Conservation (phyloP, 352 stramenopile genomes). For the Globisporangium radiosum region DNA sequence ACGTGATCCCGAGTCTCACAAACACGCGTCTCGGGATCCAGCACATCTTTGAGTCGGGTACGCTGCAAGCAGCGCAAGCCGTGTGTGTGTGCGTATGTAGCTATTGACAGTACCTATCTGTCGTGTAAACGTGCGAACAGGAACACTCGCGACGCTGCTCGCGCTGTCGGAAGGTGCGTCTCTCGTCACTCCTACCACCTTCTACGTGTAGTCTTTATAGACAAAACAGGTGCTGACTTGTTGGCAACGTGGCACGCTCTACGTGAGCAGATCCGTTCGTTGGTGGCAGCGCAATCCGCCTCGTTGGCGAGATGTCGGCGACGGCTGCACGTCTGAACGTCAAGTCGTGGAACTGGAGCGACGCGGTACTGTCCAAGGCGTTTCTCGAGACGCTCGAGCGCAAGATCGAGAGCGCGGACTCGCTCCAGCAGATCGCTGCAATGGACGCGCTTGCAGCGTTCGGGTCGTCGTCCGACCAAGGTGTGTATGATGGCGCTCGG, state of each 20-base stretch:
- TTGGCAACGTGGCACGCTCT: no score
- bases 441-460: slow-evolving; percentile 82
- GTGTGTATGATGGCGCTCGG: slow-evolving; percentile 15
- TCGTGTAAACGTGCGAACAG: slow-evolving; percentile 17
- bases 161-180: slow-evolving; percentile 44
- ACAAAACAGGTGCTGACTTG: no score
- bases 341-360: slow-evolving; percentile 70
- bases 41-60: slow-evolving; percentile 79
- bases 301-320: slow-evolving; percentile 75
- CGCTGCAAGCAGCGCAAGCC: not conserved
- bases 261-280: slow-evolving; percentile 56
- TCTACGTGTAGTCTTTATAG: no score
- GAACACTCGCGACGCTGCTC: slow-evolving; percentile 55
- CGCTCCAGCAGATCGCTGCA: slow-evolving; percentile 71
- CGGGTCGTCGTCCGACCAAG: slow-evolving; percentile 72
- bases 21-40: slow-evolving; percentile 54
- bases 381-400: slow-evolving; percentile 70
- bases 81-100: no score
- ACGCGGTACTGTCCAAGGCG: slow-evolving; percentile 64
- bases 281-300: slow-evolving; percentile 59
- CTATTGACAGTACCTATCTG: not conserved
- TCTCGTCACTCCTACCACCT: not conserved
- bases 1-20: slow-evolving; percentile 68
- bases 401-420: slow-evolving; percentile 58
- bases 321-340: slow-evolving; percentile 57